Evolutionary conservation across 2,329 filamentous ascomycete species (phyloP).

Genomic region (Fusarium dlaminii): DNA sequence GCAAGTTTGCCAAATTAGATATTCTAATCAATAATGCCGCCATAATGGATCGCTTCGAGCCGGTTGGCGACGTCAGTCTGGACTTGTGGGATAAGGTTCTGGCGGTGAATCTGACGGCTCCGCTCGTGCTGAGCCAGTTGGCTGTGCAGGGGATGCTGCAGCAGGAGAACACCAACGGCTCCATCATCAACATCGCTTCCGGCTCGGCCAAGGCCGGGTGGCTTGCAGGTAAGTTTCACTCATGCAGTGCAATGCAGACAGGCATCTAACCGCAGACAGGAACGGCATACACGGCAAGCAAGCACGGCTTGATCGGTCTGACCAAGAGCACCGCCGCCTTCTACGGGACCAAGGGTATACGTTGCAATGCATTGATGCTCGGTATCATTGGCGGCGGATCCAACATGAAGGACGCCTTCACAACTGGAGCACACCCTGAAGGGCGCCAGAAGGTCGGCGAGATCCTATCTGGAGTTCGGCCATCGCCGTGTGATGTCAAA

Average conservation of each 20-base stretch:
- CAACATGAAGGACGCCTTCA: not conserved
- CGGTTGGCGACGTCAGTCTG: not conserved
- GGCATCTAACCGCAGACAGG: not conserved
- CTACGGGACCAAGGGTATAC: not conserved
- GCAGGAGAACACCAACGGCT: not conserved
- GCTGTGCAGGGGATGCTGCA: not conserved
- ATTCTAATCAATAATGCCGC: not conserved
- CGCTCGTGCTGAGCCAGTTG: not conserved
- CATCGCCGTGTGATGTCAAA: not conserved
- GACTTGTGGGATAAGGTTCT: not conserved
- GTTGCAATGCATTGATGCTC: not conserved
- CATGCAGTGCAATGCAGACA: too few species aligned
- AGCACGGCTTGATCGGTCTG: not conserved
- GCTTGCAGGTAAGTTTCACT: not conserved
- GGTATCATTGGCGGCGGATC: not conserved
- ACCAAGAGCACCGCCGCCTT: not conserved
- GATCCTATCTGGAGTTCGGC: not conserved
- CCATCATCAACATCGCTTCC: not conserved
- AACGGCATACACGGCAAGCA: not conserved
- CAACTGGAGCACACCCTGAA: not conserved
- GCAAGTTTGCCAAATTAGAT: not conserved
- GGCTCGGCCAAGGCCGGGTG: not conserved
- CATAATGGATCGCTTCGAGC: not conserved
- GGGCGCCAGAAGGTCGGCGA: not conserved
- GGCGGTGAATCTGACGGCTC: not conserved